Base-by-base conservation (phyloP, 768 basidiomycete species). In the Suillus variegatus region DNA sequence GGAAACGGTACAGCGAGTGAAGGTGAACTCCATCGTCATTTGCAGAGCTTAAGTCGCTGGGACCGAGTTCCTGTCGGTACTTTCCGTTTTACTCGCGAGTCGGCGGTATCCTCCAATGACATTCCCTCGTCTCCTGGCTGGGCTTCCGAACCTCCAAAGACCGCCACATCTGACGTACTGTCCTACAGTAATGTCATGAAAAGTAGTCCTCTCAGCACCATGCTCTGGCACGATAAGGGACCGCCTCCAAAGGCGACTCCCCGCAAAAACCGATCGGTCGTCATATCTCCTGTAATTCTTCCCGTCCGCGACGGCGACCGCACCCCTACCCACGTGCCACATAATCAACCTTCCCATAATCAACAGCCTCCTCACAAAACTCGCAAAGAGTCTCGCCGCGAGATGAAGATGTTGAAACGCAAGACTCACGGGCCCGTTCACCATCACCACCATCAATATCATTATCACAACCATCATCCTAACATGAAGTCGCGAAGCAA, bases 61-160 rank as follows among this genome's bases (percentile, higher is more conserved):
- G 91, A 92, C 67, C 80, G 84, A 47, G 85, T 93, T 58, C 87
- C 91, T 8, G 86, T 92, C 65, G 84, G 84, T 62, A 87, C 91
- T 14, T 92, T 92, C 81, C 85, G 90, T 38, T 85, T 88, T 55
- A 88, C 86, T 7, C 81, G 86, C 73, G 66, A 61, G 43, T 61
- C 66, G n/a, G 73, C 74, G 14, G 43, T 66, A 10, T 70, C 76
- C 16, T 25, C 51, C 2, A 55, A 38, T 36, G 75, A 78, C 56
- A 68, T 69, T 38, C 71, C 75, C 44, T 68, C 72, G 1, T 75
- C 75, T 12, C 74, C 77, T 18, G 67, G 67, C 40, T 76, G 75
- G 75, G 58, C 69, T 43, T 71, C 75, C 44, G 75, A 78, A 60
- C 66, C 75, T 0, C 41, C 65, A 35, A 67, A 71, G 18, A 61